phyloP scores from a whole-genome alignment of 345 rosid genomes.

The Brassica napus region DNA sequence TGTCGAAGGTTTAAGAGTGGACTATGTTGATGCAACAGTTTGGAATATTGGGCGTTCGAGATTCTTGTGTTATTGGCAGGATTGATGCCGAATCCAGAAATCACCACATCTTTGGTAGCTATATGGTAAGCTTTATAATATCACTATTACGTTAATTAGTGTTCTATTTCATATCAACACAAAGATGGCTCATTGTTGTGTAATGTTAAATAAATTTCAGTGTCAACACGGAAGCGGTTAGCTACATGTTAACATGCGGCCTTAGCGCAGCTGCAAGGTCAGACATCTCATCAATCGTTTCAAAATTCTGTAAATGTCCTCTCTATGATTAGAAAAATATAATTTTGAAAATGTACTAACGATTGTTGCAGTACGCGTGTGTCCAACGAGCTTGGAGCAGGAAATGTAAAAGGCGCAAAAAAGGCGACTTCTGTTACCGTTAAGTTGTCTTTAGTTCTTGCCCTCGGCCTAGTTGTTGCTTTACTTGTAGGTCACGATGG shows the following conservation, averaged over 20 bases:
- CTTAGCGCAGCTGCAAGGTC: constrained; percentile 85
- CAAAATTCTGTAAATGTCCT: background rate
- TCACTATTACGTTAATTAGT: background rate
- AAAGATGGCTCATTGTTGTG: background rate
- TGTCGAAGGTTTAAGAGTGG: constrained; percentile 8
- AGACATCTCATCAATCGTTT: constrained; percentile 6
- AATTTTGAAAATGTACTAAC: background rate
- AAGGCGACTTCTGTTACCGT: constrained; percentile 50
- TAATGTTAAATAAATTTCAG: constrained; percentile 27
- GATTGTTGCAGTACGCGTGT: constrained; percentile 64
- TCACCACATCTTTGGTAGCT: constrained; percentile 61
- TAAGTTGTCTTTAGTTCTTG: constrained; percentile 58
- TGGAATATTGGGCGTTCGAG: constrained; percentile 87
- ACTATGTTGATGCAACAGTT: constrained; percentile 37
- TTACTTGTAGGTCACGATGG: constrained; percentile 52
- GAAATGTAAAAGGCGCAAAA: constrained; percentile 47
- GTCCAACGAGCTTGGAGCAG: constrained; percentile 81
- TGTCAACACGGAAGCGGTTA: constrained; percentile 62
- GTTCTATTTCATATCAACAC: background rate
- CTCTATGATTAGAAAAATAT: background rate
- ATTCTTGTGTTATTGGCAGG: constrained; percentile 75
- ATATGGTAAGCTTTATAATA: constrained; percentile 51
- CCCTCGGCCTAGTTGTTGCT: constrained; percentile 43
- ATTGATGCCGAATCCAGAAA: constrained; percentile 59
- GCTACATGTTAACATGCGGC: constrained; percentile 69